A percentile compares a stretch with the other conserved stretches of the same genome.
These are phyloP conservation scores for Neopestalotiopsis rosae DNA, from an alignment of 2,329 filamentous ascomycete genomes.

Conservation along the genomic window DNA sequence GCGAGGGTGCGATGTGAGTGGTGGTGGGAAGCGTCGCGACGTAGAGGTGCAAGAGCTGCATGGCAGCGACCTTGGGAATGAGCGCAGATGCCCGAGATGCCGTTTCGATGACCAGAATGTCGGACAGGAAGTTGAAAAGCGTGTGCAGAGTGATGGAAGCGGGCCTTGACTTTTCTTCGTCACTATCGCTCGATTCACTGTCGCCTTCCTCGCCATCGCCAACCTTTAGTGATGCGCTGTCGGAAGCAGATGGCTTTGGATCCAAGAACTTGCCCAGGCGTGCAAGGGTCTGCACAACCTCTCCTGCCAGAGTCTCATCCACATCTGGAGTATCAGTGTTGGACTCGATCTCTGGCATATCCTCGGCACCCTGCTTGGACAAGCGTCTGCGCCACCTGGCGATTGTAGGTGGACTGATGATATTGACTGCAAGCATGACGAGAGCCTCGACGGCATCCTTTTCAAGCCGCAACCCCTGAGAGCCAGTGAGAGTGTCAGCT, in stretches of 20 bases:
- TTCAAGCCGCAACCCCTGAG: conserved; percentile 72
- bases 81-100: conserved; percentile 67
- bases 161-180: conserved; percentile 48
- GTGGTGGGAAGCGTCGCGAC: conserved; percentile 63
- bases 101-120: conserved; percentile 78
- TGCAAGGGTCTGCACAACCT: conserved; percentile 80
- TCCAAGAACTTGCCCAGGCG: conserved; percentile 74
- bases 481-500: conserved; percentile 68
- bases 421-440: conserved; percentile 42
- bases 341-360: conserved; percentile 19
- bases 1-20: conserved; percentile 60
- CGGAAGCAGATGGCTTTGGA: conserved; percentile 59
- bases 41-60: conserved; percentile 76
- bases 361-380: conserved; percentile 24
- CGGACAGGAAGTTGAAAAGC: conserved; percentile 79
- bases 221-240: conserved; percentile 47
- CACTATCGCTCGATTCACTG: conserved; percentile 40
- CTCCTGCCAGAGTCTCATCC: conserved; percentile 76
- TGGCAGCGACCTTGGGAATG: conserved; percentile 75
- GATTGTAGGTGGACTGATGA: conserved; percentile 44
- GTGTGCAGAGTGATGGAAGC: conserved; percentile 62
- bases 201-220: conserved; percentile 47
- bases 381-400: conserved; percentile 35
- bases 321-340: conserved; percentile 41
- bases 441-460: conserved; percentile 67